phyloP scores from a whole-genome alignment of 177 flowering plant species.

The Vitis hybrid region DNA sequence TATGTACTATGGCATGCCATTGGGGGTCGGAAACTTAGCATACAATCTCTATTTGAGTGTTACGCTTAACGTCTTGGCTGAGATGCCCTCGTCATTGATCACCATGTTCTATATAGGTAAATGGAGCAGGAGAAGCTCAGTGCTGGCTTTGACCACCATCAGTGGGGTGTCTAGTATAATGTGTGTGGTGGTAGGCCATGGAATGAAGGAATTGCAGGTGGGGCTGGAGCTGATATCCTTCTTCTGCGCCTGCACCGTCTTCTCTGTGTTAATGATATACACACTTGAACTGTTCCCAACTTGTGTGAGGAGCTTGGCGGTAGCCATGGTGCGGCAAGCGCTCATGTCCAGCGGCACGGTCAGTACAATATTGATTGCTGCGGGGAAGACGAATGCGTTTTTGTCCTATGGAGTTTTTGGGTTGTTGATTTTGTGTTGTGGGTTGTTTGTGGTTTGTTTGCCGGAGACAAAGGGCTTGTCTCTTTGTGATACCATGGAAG shows the following conservation, averaged over 20 bases:
- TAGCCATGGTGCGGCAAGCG: conserved; percentile 68
- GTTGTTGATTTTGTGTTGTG: conserved; percentile 40
- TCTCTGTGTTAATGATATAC: conserved; percentile 49
- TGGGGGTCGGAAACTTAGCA: conserved; percentile 11
- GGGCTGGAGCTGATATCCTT: conserved; percentile 58
- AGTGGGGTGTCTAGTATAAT: conserved; percentile 6
- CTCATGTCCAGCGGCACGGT: conserved; percentile 57
- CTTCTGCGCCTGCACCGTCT: conserved; percentile 46
- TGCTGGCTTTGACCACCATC: not conserved
- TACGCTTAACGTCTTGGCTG: conserved; percentile 9
- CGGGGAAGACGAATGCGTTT: conserved; percentile 34
- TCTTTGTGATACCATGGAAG: conserved; percentile 79
- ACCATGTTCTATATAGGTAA: conserved; percentile 5
- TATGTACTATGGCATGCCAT: conserved; percentile 18
- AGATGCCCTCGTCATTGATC: not conserved
- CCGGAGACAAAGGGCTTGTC: conserved; percentile 69
- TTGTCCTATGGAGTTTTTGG: conserved; percentile 66
- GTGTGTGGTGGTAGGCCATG: not conserved
- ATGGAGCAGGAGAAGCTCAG: conserved; percentile 1
- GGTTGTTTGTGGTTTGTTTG: conserved; percentile 51
- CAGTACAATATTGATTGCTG: conserved; percentile 57
- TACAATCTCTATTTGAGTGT: conserved; percentile 11
- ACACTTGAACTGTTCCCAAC: conserved; percentile 76
- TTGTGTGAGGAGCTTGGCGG: conserved; percentile 73
- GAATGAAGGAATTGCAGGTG: conserved; percentile 19